These are phyloP conservation scores for Phaeolepiota aurea DNA, from an alignment of 768 basidiomycete genomes.

Conservation along the genomic window DNA sequence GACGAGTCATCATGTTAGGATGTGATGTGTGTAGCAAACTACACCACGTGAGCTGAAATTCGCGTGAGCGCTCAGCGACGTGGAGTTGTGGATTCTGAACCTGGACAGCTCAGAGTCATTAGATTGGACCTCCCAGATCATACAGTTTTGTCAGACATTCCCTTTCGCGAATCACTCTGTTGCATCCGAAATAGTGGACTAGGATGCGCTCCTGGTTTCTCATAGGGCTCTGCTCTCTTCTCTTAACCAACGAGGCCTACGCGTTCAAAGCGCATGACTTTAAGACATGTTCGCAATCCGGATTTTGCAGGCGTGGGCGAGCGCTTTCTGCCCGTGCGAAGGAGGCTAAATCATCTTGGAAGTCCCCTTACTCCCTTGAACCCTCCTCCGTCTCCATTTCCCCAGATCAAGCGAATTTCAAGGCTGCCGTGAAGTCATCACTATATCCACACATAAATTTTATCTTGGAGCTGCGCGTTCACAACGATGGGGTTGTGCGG, in stretches of 20 bases:
- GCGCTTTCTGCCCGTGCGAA: conserved; percentile 70
- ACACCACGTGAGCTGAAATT: no score
- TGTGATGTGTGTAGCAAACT: no score
- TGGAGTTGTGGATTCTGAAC: no score
- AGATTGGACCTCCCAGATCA: no score
- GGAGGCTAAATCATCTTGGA: conserved; percentile 53
- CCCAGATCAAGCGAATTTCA: conserved; percentile 52
- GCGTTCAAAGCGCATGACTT: conserved; percentile 82
- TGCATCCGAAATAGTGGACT: no score
- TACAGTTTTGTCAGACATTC: no score
- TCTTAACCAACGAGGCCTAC: conserved; percentile 27
- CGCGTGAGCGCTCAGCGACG: no score
- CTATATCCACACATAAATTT: conserved; percentile 84
- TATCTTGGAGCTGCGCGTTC: conserved; percentile 72
- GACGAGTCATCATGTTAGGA: no score
- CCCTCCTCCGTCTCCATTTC: conserved; percentile 43
- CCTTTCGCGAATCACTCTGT: no score
- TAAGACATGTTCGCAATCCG: conserved; percentile 91
- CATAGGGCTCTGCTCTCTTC: conserved; percentile 24
- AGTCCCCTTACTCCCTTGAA: conserved; percentile 81
- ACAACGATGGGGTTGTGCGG: conserved; percentile 84
- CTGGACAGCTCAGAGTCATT: no score
- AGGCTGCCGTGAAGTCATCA: conserved; percentile 68
- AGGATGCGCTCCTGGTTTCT: conserved; percentile 28
- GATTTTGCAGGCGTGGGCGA: conserved; percentile 85